Percentiles rank a stretch among this genome's conserved stretches.
Conservation (phyloP, 768 basidiomycete genomes). For the Boletellus ananiceps region DNA sequence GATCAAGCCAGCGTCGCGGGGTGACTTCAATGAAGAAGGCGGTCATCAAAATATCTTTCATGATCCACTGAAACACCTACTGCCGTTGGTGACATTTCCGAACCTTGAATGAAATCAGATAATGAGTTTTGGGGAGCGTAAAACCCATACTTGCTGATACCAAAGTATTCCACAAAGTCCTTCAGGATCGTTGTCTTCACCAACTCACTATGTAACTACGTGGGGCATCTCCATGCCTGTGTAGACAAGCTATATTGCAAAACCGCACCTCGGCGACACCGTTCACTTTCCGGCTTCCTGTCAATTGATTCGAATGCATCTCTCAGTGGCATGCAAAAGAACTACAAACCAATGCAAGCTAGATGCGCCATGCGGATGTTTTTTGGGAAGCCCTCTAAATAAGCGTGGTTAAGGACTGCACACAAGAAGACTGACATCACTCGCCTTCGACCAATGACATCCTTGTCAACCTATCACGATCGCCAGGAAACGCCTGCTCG, state of each 20-base stretch:
- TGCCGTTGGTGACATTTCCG: conserved; percentile 90
- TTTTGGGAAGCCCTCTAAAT: conserved; percentile 75
- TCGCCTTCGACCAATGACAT: conserved; percentile 92
- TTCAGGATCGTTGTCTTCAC: conserved; percentile 79
- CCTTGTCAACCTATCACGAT: conserved; percentile 69
- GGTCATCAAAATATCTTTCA: not conserved
- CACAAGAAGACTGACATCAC: not conserved
- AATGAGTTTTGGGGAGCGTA: not conserved
- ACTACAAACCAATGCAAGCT: conserved; percentile 66
- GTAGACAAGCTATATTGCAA: not conserved
- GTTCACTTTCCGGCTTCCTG: conserved; percentile 81
- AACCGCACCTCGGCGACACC: conserved; percentile 81
- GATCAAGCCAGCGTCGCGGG: conserved; percentile 89
- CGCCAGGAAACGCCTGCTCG: conserved; percentile 85
- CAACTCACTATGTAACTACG: conserved; percentile 79
- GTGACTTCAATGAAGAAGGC: conserved; percentile 50
- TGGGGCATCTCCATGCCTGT: not conserved
- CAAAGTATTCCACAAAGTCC: conserved; percentile 93
- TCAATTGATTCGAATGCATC: not conserved
- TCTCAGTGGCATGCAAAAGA: not conserved
- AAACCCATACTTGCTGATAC: conserved; percentile 61
- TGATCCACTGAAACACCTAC: conserved; percentile 39
- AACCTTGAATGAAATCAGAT: conserved; percentile 43
- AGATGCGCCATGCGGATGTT: conserved; percentile 89
- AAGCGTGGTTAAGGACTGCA: not conserved